Conservation (phyloP, 495 filamentous ascomycete genomes). For the Neurospora africana region DNA sequence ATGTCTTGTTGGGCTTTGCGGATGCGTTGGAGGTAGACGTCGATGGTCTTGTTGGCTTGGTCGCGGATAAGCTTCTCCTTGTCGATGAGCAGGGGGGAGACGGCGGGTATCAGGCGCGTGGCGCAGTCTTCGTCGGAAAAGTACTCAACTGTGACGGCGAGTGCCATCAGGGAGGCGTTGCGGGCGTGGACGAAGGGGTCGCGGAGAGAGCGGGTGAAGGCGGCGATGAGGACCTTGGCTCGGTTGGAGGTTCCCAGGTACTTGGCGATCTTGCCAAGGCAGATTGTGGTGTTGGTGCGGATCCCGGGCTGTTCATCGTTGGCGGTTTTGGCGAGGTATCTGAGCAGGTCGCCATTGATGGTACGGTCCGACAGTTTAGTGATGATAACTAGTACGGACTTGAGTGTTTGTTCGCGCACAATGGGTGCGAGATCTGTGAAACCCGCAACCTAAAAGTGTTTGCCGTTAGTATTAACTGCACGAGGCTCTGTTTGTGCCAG, state of each 20-base stretch:
- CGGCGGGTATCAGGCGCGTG: slow-evolving; percentile 62
- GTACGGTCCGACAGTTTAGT: slow-evolving; percentile 83
- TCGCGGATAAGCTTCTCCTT: slow-evolving; percentile 89
- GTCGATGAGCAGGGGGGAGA: slow-evolving; percentile 70
- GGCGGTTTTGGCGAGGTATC: slow-evolving; percentile 86
- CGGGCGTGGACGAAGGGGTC: slow-evolving; percentile 93
- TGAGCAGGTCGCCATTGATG: slow-evolving; percentile 85
- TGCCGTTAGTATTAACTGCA: neutral
- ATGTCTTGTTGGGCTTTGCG: slow-evolving; percentile 65
- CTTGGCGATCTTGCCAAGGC: slow-evolving; percentile 87
- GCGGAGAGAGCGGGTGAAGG: slow-evolving; percentile 76
- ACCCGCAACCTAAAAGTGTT: slow-evolving; percentile 52
- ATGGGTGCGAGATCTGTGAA: slow-evolving; percentile 87
- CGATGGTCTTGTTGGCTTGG: slow-evolving; percentile 83
- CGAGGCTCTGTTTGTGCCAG: neutral
- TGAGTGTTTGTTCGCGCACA: slow-evolving; percentile 90
- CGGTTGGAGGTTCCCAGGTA: slow-evolving; percentile 69
- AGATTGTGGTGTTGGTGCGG: slow-evolving; percentile 95
- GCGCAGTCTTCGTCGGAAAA: slow-evolving; percentile 92
- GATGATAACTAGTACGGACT: slow-evolving; percentile 76
- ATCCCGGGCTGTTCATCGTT: slow-evolving; percentile 98
- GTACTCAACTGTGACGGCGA: slow-evolving; percentile 72
- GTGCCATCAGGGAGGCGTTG: slow-evolving; percentile 75
- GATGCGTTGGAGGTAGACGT: slow-evolving; percentile 76
- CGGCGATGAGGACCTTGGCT: slow-evolving; percentile 83